These are phyloP conservation scores for Chlamydomonas sphaeroides DNA, from an alignment of 139 green algal genomes.

Conservation along the genomic window DNA sequence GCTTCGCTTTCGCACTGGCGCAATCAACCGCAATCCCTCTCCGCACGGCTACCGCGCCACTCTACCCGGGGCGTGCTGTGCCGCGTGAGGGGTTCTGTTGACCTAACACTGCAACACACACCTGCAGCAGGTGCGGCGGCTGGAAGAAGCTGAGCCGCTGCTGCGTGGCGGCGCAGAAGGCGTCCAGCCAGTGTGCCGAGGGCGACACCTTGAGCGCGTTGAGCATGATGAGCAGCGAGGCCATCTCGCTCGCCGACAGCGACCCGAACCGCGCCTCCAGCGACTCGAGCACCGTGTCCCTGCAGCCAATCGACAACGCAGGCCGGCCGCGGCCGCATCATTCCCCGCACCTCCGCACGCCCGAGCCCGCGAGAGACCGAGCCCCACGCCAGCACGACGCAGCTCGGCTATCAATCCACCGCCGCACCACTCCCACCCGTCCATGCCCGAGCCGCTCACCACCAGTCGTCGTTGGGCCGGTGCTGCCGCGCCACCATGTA, in stretches of 20 bases:
- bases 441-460: no score
- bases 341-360: no score
- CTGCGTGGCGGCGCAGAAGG: constrained; percentile 31
- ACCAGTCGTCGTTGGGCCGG: constrained; percentile 36
- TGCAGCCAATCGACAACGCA: no score
- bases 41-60: no score
- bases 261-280: constrained; percentile 4
- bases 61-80: background rate
- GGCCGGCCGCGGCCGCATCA: no score
- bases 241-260: constrained; percentile 7
- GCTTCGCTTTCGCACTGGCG: no score
- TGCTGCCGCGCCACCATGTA: constrained; percentile 36
- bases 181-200: constrained; percentile 22
- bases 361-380: no score
- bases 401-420: no score
- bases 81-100: background rate
- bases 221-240: constrained; percentile 29
- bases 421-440: no score
- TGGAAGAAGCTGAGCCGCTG: background rate
- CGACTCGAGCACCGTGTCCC: constrained; percentile 35
- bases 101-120: background rate
- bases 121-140: constrained; percentile 26
- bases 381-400: no score
- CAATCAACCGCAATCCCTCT: no score
- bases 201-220: constrained; percentile 32